Evolutionary conservation across 2,329 filamentous ascomycete genomes (phyloP), one percentile per base, ranked within the genome.

Genomic region (Fonsecaea nubica): DNA sequence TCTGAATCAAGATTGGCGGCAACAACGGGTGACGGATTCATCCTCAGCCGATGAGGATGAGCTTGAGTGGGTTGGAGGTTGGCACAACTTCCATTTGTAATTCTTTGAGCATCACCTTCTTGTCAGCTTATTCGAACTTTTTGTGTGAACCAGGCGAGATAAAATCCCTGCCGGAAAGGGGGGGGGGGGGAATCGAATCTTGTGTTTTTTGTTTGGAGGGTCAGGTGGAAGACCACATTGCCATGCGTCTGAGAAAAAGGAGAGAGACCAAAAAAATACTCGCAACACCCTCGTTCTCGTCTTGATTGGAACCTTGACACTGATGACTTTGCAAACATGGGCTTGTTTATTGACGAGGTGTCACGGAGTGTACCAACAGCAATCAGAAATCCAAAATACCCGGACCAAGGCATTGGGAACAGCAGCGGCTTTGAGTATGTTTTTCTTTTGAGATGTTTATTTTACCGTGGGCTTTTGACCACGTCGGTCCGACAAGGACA

Each of bases 51-150:
- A 75, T 54, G 74, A 92, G 78, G 89, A 89, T 76, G 91, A 94
- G 76, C 82, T 93, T 83, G 93, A 96, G 87, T 96, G 94, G 90
- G 92, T 97, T 88, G 93, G 93, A 84, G 92, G 91, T 82, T 96
- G 92, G 88, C 89, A 91, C 79, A 88, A 89, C 77, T 83, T 87
- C 78, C 85, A 87, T 79, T 84, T 87, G 79, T 87, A 86, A 83
- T 81, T 67, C 68, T 71, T 69, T 67, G 65, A 70, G 66, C 69
- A 71, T 66, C 58, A 63, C 57, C 40, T 66, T 64, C 38, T 64
- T 64, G 63, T 61, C 62, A 64, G 65, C 66, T 67, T 72, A 65
- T 69, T 64, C 65, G 64, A 68, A 65, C 56, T 64, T 68, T 66
- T 68, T 66, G 65, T 64, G 61, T 69, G 66, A 62, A 48, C 53